Percentiles rank a stretch among this genome's conserved stretches.
Conservation (phyloP, 148 eudicot species). For the Rhododendron kiyosumense region DNA sequence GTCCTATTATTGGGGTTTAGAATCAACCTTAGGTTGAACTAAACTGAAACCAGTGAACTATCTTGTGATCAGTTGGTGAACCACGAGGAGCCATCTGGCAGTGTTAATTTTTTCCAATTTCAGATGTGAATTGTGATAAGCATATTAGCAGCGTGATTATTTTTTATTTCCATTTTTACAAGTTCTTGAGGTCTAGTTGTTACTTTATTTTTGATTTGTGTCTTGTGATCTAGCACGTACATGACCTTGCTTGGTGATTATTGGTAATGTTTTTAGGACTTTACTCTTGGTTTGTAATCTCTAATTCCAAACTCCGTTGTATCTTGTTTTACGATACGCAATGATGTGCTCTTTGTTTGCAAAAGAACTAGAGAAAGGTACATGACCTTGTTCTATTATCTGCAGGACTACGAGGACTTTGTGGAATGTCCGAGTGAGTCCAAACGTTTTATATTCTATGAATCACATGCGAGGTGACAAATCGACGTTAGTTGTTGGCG, state of each 20-base stretch:
- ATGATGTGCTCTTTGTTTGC: neutral
- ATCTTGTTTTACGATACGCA: neutral
- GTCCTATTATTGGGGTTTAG: neutral
- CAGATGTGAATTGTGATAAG: neutral
- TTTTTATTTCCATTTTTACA: neutral
- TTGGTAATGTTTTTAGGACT: neutral
- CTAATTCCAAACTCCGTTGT: neutral
- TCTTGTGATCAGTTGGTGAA: neutral
- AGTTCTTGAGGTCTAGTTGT: neutral
- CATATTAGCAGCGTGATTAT: neutral
- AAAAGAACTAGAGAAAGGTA: neutral
- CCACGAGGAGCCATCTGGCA: neutral
- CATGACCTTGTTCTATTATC: neutral
- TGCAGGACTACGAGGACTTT: constrained; percentile 45
- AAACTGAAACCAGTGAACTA: neutral
- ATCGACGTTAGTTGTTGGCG: constrained; percentile 60
- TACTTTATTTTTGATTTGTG: neutral
- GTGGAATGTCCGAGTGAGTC: constrained; percentile 54
- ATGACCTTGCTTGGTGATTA: neutral
- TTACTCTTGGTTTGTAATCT: neutral
- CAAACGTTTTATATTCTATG: constrained; percentile 65
- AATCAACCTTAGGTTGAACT: neutral
- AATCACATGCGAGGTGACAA: constrained; percentile 49
- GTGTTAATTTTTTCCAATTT: neutral
- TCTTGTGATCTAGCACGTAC: neutral